Evolutionary conservation across 495 filamentous ascomycete species (phyloP), one percentile per base, ranked within the genome.

Genomic region (Neurospora tetrasperma): DNA sequence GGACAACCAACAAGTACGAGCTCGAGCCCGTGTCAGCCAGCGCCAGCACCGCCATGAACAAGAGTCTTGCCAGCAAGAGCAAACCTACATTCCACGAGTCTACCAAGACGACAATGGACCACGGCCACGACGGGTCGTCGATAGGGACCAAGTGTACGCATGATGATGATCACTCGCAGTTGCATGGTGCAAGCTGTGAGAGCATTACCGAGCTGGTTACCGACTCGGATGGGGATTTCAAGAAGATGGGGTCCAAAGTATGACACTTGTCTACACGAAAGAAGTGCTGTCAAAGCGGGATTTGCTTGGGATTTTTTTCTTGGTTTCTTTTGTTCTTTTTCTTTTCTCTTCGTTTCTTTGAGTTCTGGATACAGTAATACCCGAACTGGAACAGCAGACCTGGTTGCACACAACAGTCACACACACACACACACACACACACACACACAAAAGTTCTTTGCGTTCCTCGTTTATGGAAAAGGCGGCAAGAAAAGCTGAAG

Each of bases 1-100:
- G 75, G 42, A 69, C 74, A 2, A 54, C 75, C 9, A 54, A 62
- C 2, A 71, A 46, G 2, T 75, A 78, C 71, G 76, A 76, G 71
- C 9, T 78, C 44, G 75, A 74, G 69, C 68, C 42, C 8, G 54
- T 66, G 27, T 66, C 54, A 12, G 54, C 27, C 54, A 66, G 27
- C 54, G 27, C 54, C 7, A 1, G 27, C 27, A 66, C 54, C 54
- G 27, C 23, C 14, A 4, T 66, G 14, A 66, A 35, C 31, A 31
- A 14, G 14, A 66, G 54, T 66, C 54, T 66, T 66, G 54, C 54
- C 12, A 27, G 27, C 54, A 66, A 35, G 14, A 66, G 54, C 54
- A 66, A 66, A 27, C 14, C 54, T 6, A 66, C 35, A 27, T 35
- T 66, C 27, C 14, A 27, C 27, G 54, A 66, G 27, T 2, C 54